Evolutionary conservation across 2,329 filamentous ascomycete species (phyloP), one percentile per base, ranked within the genome.

Genomic region (Colletotrichum sp.): DNA sequence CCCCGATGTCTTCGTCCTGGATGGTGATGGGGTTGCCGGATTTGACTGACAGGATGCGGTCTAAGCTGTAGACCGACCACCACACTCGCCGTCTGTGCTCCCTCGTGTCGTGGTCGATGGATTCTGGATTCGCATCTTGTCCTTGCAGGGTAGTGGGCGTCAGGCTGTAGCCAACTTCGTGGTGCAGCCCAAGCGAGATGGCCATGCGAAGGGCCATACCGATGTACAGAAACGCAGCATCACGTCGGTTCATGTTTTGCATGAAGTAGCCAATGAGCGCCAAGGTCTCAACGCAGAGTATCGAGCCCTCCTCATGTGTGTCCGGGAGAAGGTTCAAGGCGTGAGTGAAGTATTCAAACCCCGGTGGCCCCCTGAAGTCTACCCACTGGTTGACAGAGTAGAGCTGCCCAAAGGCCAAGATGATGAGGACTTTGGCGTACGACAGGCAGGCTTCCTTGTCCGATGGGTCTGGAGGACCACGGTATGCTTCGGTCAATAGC

Each of bases 381-480:
- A 87, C 85, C 86, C 87, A 89, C 67, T 90, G 87, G 75, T 91
- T 91, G 62, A 90, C 84, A 5, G 87, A 89, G 77, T 90, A 91
- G 76, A 90, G 84, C 74, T 90, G 86, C 0, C 89, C 89, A 76
- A 89, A 89, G 1, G 89, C 88, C 12, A 90, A 81, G 7, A 90
- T 85, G 51, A 90, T 80, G 4, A 90, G 80, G 6, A 89, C 81
- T 66, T 90, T 88, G 70, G 88, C 87, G 74, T 88, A 88, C 1
- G 82, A 79, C 0, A 90, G 83, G 66, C 88, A 89, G 4, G 84
- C 83, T 36, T 88, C 85, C 24, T 82, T 82, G 64, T 88, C 85
- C 0, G 81, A 76, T 3, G 85, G 80, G 59, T 88, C 83, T 0
- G 84, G 84, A 2, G 82, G 80, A 3, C 83, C 81, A 11, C 81